phyloP scores from a whole-genome alignment of 1,284 basidiomycete species.

The Inonotus hispidus region DNA sequence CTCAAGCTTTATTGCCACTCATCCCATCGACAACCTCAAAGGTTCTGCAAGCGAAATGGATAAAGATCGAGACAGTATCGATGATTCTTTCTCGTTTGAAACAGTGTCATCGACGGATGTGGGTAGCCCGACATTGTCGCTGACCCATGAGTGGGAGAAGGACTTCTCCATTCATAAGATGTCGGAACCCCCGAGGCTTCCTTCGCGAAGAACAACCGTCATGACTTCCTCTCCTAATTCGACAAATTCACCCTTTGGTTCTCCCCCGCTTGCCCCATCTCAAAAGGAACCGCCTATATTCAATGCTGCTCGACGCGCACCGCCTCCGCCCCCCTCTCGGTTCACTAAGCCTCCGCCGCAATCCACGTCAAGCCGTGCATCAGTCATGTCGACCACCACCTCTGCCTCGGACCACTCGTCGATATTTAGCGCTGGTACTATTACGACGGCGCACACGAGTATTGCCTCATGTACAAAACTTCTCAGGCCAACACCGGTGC shows the following conservation, averaged over 20 bases:
- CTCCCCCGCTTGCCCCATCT: constrained; percentile 28
- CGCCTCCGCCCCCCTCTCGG: constrained; percentile 15
- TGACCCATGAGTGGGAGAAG: constrained; percentile 29
- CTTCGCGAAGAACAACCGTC: constrained; percentile 39
- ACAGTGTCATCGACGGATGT: constrained; percentile 41
- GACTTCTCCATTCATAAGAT: constrained; percentile 25
- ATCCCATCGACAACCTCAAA: constrained; percentile 40
- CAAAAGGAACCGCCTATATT: constrained; percentile 16
- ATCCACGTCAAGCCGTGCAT: constrained; percentile 25
- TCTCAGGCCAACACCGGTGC: constrained; percentile 57
- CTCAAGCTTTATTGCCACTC: constrained; percentile 35
- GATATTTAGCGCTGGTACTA: constrained; percentile 46
- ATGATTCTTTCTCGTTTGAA: constrained; percentile 57
- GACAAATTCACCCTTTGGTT: constrained; percentile 25
- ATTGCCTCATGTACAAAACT: constrained; percentile 30
- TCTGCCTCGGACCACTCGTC: constrained; percentile 58
- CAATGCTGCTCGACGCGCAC: constrained; percentile 3
- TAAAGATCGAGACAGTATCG: constrained; percentile 50
- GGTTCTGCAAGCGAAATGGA: constrained; percentile 30
- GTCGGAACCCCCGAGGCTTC: constrained; percentile 47
- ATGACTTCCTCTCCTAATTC: constrained; percentile 29
- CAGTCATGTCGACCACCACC: constrained; percentile 26
- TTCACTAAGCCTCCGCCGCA: constrained; percentile 22
- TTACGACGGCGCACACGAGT: constrained; percentile 41
- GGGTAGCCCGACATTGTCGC: constrained; percentile 22